Evolutionary conservation across 2,329 filamentous ascomycete genomes (phyloP), one percentile per base, ranked within the genome.

Genomic region (Cordyceps cicadae): DNA sequence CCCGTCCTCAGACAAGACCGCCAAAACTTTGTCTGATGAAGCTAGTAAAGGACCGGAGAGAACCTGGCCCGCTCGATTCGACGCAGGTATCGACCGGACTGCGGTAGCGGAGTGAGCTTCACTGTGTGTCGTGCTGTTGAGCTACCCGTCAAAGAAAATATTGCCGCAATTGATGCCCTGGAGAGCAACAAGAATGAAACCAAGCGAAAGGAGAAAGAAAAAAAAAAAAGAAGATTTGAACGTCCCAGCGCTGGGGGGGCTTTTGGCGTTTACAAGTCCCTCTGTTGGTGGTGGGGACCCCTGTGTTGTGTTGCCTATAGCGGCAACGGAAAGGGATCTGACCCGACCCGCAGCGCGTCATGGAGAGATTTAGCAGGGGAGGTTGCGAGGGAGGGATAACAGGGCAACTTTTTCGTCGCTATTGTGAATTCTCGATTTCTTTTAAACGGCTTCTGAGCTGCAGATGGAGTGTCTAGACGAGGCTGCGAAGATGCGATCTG

Each of bases 291-390:
- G 24, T 56, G 54, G 54, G 43, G 54, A 56, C 54, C 24, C 43
- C 19, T 56, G 17, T 46, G 29, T 37, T 56, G n/a, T n/a, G n/a
- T n/a, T n/a, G 41, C 29, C n/a, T 46, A n/a, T 34, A n/a, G 43
- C 54, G 54, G 21, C 34, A 46, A 26, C n/a, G 8, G 19, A 51
- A 51, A 17, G 52, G 21, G 34, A 41, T 46, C 43, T 37, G 54
- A 48, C 54, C 54, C 54, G 54, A 48, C 54, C 54, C 54, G 43
- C 41, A 45, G 54, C 41, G 54, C 41, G 54, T 55, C 54, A 55
- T 55, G 45, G 5, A 7, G 51, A 54, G 15, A 54, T 54, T 41
- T 21, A 12, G 43, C 51, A 43, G 21, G 52, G 15, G 43, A 14
- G 34, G 46, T 2, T 9, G 41, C 15, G 21, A 24, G 26, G 9